Percentiles rank a stretch among this genome's conserved stretches.
Evolutionary conservation across 2,329 filamentous ascomycete genomes (phyloP).

Genomic region (Neofusicoccum laricinum): DNA sequence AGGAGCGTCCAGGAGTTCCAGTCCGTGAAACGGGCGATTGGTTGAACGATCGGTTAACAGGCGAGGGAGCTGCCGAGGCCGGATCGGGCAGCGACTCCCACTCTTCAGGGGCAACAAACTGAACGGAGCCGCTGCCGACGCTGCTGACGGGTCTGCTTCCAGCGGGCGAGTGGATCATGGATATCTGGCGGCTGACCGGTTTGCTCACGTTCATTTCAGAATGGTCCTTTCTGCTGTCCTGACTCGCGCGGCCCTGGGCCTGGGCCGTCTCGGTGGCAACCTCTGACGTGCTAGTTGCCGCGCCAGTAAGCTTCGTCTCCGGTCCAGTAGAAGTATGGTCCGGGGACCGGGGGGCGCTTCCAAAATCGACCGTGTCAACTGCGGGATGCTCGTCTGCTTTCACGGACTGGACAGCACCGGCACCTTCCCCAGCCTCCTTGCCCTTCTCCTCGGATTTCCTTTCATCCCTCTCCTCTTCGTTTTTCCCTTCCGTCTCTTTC

Average conservation of each 20-base stretch:
- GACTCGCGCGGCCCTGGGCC: background rate
- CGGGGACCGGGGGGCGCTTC: background rate
- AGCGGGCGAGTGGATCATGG: background rate
- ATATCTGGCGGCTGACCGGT: constrained; percentile 7
- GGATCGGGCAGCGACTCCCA: constrained; percentile 9
- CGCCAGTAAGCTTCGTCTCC: background rate
- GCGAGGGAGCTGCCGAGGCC: background rate
- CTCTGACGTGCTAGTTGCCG: background rate
- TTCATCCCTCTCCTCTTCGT: background rate
- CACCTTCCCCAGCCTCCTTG: background rate
- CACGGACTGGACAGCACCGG: background rate
- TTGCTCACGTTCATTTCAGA: constrained; percentile 1
- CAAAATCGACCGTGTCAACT: background rate
- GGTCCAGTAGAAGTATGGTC: background rate
- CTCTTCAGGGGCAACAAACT: constrained; percentile 10
- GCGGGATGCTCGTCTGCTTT: background rate
- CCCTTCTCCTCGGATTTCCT: background rate
- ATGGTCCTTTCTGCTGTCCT: background rate
- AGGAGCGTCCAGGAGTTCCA: background rate
- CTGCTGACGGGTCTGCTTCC: constrained; percentile 6
- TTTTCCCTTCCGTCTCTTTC: background rate
- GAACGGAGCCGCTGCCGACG: background rate
- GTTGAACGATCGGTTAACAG: background rate
- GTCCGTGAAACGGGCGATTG: background rate
- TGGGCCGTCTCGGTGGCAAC: background rate